Evolutionary conservation across 148 eudicot species (phyloP).

Genomic region (Salicornia ramosissima): DNA sequence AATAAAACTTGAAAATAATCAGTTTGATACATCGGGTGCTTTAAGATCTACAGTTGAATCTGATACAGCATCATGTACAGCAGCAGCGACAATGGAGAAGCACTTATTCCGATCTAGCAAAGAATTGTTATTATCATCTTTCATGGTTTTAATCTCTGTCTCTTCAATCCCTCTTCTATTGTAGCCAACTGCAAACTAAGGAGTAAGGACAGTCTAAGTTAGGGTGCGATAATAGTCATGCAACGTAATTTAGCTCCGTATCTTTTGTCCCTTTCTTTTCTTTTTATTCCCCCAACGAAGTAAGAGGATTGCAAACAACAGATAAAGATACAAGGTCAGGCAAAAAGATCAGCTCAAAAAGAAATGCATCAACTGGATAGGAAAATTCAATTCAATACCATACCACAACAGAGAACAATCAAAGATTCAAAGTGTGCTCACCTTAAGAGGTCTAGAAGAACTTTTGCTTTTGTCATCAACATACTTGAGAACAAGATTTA

Average conservation of each 20-base stretch:
- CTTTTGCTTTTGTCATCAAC: conserved; percentile 37
- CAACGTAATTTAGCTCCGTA: too few relatives aligned
- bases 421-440: conserved; percentile 23
- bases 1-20: not conserved
- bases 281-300: too few relatives aligned
- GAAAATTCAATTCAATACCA: not conserved
- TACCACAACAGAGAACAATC: not conserved
- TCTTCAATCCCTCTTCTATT: conserved; percentile 80
- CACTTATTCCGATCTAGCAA: conserved; percentile 67
- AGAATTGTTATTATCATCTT: conserved; percentile 23
- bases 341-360: not conserved
- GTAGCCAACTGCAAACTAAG: conserved; percentile 78
- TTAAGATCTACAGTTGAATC: conserved; percentile 71
- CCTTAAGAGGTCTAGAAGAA: conserved; percentile 53
- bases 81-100: conserved; percentile 55
- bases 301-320: too few relatives aligned
- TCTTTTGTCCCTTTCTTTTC: too few relatives aligned
- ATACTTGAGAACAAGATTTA: conserved; percentile 53
- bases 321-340: not conserved
- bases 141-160: conserved; percentile 37
- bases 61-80: conserved; percentile 49
- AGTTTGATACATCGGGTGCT: conserved; percentile 56
- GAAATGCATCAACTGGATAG: not conserved
- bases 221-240: not conserved
- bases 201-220: conserved; percentile 5